Base-by-base conservation (phyloP, 2,329 filamentous ascomycete species). In the Fusarium vanettenii region DNA sequence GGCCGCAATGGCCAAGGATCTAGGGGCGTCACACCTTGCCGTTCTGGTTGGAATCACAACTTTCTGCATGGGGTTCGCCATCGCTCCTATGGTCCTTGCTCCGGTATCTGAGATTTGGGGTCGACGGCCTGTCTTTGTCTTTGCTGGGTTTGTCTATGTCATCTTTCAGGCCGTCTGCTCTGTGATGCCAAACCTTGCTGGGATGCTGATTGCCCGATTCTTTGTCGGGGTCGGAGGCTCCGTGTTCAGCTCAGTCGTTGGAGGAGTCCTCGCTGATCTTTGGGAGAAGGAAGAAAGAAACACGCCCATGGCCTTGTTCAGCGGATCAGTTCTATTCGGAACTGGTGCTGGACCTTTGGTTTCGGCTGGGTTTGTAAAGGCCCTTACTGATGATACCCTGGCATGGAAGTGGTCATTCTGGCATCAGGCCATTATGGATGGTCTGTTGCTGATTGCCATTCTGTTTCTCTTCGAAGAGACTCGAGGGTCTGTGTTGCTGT, bases 41-140 rank as follows among this genome's bases (percentile, higher is more conserved):
- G 89, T 92, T n/a, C 85, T 93, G 6, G 86, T 91, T 2, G 94
- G 94, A 37, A 94, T 98, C 70, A 97, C 95, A 0, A 89, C 91
- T 0, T 98, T 97, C 82, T 97, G 94, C 55, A 79, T 88, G 37
- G 95, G 95, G 5, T 98, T 98, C 76, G 94, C 89, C 0, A 82
- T 95, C 27, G 93, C 94, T 0, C 95, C 95, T 0, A 98, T 98
- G 95, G 87, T 94, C 1, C 88, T 98, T 0, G 95, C 95, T 0
- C 95, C 95, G 0, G 92, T 98, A 74, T 95, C 92, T 1, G 95
- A 98, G 83, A 92, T 97, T 80, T 95, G 97, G 82, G 95, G 95
- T 5, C 90, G 95, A 3, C 91, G 94, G 65, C 94, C 95, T 0
- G 93, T 97, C 37, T 97, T 98, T 78, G 87, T 95, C 27, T 86